Evolutionary conservation across 345 rosid genomes (phyloP).

Genomic region (Brassica rapa): DNA sequence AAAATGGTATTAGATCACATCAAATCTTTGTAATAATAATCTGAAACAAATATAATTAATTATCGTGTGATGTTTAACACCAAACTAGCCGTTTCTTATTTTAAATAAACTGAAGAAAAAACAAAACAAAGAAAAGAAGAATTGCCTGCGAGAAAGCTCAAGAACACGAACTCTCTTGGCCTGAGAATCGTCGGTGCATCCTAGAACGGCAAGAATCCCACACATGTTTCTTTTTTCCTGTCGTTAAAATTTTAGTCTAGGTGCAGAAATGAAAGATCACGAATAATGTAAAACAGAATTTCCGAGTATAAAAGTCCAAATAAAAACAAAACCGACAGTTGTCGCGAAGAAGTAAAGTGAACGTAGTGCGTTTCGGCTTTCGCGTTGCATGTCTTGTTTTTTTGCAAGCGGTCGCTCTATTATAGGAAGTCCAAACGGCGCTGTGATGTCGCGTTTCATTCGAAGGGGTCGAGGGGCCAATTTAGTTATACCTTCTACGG

Average conservation of each 20-base stretch:
- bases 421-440: slow-evolving; percentile 38
- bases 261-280: background rate
- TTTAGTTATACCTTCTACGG: background rate
- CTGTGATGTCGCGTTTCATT: slow-evolving; percentile 34
- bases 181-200: slow-evolving; percentile 90
- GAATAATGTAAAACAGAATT: background rate
- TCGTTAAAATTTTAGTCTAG: background rate
- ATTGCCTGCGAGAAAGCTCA: slow-evolving; percentile 98
- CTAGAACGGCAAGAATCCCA: slow-evolving; percentile 93
- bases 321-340: background rate
- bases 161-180: slow-evolving; percentile 93
- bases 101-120: background rate
- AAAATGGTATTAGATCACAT: background rate
- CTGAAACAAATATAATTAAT: background rate
- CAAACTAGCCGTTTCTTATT: background rate
- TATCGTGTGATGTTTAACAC: background rate
- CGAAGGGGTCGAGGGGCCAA: slow-evolving; percentile 3
- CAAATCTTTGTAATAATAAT: background rate
- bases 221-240: slow-evolving; percentile 55
- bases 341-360: background rate
- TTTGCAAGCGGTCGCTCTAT: slow-evolving; percentile 13
- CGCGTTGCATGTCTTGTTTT: slow-evolving; percentile 1
- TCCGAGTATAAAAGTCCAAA: background rate
- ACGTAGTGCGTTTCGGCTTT: background rate
- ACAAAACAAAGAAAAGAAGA: background rate